These are phyloP conservation scores for Boletus sp. DNA, from an alignment of 1,284 basidiomycete species.

Conservation along the genomic window DNA sequence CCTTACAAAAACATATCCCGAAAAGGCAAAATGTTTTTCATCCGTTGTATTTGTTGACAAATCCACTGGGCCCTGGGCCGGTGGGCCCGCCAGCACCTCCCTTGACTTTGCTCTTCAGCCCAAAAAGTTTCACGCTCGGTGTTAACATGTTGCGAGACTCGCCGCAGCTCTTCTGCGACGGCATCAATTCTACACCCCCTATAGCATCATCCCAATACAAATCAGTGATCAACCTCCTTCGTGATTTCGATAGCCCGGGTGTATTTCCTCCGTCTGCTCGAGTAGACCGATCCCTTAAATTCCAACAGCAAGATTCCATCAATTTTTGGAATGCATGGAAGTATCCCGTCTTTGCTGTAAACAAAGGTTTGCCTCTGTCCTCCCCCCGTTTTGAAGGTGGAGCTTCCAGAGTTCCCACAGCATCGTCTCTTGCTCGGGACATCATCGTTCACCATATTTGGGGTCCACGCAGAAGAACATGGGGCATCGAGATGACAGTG, in stretches of 20 bases:
- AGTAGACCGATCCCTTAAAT: constrained; percentile 59
- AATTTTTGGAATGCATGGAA: constrained; percentile 68
- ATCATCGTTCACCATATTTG: constrained; percentile 69
- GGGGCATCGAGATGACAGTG: constrained; percentile 88
- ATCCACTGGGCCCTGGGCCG: no score
- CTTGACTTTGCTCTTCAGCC: background rate
- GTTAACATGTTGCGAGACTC: constrained; percentile 27
- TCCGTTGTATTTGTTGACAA: background rate
- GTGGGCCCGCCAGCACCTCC: background rate
- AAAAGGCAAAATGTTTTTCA: constrained; percentile 18
- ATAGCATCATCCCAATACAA: constrained; percentile 15
- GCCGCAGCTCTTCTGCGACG: constrained; percentile 19
- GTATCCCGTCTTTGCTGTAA: constrained; percentile 57
- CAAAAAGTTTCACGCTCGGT: background rate
- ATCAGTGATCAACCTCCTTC: constrained; percentile 36
- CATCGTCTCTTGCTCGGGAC: constrained; percentile 63
- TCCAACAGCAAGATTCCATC: constrained; percentile 48
- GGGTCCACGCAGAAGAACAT: constrained; percentile 80
- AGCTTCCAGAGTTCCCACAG: constrained; percentile 36
- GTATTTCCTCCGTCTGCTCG: constrained; percentile 65
- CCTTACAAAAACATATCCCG: constrained; percentile 19
- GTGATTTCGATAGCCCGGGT: constrained; percentile 64
- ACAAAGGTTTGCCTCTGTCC: constrained; percentile 51
- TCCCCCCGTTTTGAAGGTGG: background rate
- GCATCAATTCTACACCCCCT: constrained; percentile 14